These are phyloP conservation scores for Zanthoxylum bungeanum DNA, from an alignment of 345 rosid species.

Conservation along the genomic window DNA sequence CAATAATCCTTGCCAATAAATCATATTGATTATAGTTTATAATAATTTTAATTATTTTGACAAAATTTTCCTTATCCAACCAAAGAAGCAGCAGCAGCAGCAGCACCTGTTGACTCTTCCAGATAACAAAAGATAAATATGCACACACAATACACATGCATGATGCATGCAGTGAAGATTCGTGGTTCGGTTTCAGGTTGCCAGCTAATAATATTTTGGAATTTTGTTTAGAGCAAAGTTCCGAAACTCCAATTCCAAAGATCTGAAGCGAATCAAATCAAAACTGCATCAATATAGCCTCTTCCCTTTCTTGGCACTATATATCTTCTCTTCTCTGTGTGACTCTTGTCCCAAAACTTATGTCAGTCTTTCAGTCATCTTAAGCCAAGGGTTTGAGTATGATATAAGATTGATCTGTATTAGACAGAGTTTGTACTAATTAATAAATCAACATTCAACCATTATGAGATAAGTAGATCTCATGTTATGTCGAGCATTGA, in stretches of 20 bases:
- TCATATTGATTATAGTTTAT: too few relatives aligned
- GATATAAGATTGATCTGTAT: too few relatives aligned
- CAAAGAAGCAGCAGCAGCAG: slow-evolving; percentile 12
- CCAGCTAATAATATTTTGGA: slow-evolving; percentile 23
- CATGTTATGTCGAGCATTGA: too few relatives aligned
- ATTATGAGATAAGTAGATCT: too few relatives aligned
- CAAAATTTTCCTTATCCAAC: slow-evolving; percentile 6
- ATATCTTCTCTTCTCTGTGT: background rate
- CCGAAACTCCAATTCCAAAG: slow-evolving; percentile 29
- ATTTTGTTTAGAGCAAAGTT: slow-evolving; percentile 5
- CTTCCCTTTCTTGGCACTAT: slow-evolving; percentile 11
- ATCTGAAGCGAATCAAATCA: slow-evolving; percentile 25
- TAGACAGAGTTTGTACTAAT: too few relatives aligned
- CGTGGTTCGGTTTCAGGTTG: slow-evolving; percentile 10
- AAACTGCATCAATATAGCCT: background rate
- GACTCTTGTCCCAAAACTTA: background rate
- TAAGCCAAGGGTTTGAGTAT: slow-evolving; percentile 8
- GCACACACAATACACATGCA: too few relatives aligned
- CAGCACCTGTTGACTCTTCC: slow-evolving; percentile 9
- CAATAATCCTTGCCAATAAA: too few relatives aligned
- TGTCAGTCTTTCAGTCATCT: too few relatives aligned
- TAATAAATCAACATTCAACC: too few relatives aligned
- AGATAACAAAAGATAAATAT: background rate
- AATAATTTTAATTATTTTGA: too few relatives aligned
- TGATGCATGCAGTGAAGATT: background rate